Evolutionary conservation across 495 filamentous ascomycete genomes (phyloP).

Genomic region (Aspergillus conjunctus): DNA sequence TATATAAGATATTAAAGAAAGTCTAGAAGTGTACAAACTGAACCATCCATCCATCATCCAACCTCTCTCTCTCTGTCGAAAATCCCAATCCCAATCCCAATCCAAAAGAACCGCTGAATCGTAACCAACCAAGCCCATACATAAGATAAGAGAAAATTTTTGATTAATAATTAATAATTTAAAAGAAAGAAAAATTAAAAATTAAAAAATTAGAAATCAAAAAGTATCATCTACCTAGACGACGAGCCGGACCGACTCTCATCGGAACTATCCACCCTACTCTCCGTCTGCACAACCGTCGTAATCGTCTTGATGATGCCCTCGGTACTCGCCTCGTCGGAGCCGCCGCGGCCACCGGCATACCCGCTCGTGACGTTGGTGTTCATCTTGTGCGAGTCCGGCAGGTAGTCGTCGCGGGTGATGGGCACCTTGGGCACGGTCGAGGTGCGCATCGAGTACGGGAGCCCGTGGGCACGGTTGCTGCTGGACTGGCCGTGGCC

Average conservation of each 20-base stretch:
- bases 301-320: conserved; percentile 13
- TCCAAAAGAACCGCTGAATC: too few species aligned
- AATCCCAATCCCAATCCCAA: too few species aligned
- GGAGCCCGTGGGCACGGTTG: neutral
- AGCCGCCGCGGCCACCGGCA: neutral
- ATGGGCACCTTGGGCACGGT: neutral
- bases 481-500: neutral
- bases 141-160: too few species aligned
- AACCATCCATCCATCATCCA: too few species aligned
- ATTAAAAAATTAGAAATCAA: neutral
- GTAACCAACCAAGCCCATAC: too few species aligned
- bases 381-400: conserved; percentile 10
- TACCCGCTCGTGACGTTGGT: conserved; percentile 1
- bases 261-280: neutral
- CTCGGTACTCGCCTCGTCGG: neutral
- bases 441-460: conserved; percentile 1
- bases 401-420: conserved; percentile 4
- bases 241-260: neutral
- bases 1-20: too few species aligned
- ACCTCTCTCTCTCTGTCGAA: too few species aligned
- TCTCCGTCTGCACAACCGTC: conserved; percentile 12
- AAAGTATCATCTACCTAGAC: neutral
- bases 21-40: too few species aligned
- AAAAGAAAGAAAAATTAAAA: neutral
- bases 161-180: too few species aligned